Base-by-base conservation (phyloP, 768 basidiomycete species). In the Pisolithus marmoratus region DNA sequence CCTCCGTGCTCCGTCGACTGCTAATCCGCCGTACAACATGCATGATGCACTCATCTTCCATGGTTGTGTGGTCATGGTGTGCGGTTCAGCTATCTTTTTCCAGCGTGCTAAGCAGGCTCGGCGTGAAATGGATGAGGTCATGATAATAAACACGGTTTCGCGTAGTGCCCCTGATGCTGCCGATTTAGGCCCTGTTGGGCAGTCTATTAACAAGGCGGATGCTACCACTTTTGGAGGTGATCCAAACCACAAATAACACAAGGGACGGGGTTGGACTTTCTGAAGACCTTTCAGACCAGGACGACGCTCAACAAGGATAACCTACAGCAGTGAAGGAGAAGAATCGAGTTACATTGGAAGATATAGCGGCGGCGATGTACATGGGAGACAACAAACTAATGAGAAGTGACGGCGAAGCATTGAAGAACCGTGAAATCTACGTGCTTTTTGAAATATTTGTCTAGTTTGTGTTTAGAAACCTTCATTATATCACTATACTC, bases 1-100 rank as follows among this genome's bases (percentile, higher is more conserved):
- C 3, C 74, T 93, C 15, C 84, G 88, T 42, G 85, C 78, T 11
- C 71, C 79, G 3, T 58, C 73, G 11, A 65, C 75, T 36, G 87
- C 83, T 15, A 64, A 75, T 43, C 90, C 89, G 1, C 89, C 90
- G 1, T 69, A 80, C 27, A 87, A 88, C 66, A 88, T 93, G 87
- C 79, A 66, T 31, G 70, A 73, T 11, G 79, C 81, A 3, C 68
- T 88, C 40, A 81, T 92, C 24, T 80, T 93, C 61, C 80, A 85
- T 24, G 88, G 81, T 3, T 64, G 70, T 0, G 57, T 83, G 40
- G 71, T 81, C 3, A 56, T 78, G 52, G 66, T 55, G 2, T 62
- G 73, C 11, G 70, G 73, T 31, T 49, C 62, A 8, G 51, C 70
- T 6, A 63, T 86, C 1, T 77, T 84, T 59, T 69, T 83, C 41